These are phyloP conservation scores for Carallia brachiata DNA, from an alignment of 345 rosid genomes.

Conservation along the genomic window DNA sequence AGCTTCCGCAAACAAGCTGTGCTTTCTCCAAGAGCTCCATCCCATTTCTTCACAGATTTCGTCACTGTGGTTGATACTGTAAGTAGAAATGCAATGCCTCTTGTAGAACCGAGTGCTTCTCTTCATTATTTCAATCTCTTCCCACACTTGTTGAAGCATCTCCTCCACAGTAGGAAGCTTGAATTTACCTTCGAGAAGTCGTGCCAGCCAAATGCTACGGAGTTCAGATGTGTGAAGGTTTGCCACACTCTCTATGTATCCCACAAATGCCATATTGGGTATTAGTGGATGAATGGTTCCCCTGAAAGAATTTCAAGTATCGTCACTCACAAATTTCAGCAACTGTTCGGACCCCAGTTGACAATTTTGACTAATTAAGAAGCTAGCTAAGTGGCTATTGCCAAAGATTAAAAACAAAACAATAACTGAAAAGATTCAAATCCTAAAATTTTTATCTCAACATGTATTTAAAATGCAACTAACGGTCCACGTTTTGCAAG, in stretches of 20 bases:
- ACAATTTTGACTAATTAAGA: neutral
- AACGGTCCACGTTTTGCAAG: too few relatives aligned
- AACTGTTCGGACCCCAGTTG: neutral
- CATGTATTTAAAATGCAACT: too few relatives aligned
- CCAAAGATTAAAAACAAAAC: neutral
- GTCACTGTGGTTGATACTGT: slow-evolving; percentile 81
- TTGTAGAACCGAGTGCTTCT: slow-evolving; percentile 69
- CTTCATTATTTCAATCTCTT: slow-evolving; percentile 60
- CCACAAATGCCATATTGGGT: slow-evolving; percentile 78
- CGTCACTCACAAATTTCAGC: too few relatives aligned
- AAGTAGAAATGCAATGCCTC: slow-evolving; percentile 85
- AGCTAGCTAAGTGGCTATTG: neutral
- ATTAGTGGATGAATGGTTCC: slow-evolving; percentile 79
- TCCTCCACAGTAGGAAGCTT: slow-evolving; percentile 64
- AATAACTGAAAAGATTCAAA: too few relatives aligned
- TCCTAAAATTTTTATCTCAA: too few relatives aligned
- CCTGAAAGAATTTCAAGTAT: slow-evolving; percentile 27
- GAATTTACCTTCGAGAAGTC: slow-evolving; percentile 50
- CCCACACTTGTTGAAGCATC: slow-evolving; percentile 52
- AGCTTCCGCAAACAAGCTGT: slow-evolving; percentile 59
- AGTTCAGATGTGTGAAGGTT: slow-evolving; percentile 83
- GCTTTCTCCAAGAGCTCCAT: slow-evolving; percentile 67
- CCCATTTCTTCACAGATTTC: slow-evolving; percentile 85
- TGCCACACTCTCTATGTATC: slow-evolving; percentile 72
- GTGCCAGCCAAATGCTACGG: slow-evolving; percentile 66